These are phyloP conservation scores for Starmerella etchellsii DNA, from an alignment of 805 yeast species.

Conservation along the genomic window DNA sequence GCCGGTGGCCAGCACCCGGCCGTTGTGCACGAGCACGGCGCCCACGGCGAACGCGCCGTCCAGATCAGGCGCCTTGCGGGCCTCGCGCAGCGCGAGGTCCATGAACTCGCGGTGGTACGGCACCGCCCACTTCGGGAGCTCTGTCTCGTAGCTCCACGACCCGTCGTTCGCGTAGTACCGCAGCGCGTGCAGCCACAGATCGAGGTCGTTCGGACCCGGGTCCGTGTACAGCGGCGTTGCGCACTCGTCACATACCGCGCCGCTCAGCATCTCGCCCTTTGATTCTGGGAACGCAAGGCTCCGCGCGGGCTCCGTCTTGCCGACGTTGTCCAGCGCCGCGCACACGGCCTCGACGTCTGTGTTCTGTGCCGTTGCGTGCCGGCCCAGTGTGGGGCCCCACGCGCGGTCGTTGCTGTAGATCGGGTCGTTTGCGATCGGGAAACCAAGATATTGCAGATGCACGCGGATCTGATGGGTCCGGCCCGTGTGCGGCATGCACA, in stretches of 20 bases:
- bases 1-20: slow-evolving; percentile 60
- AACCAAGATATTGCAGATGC: slow-evolving; percentile 78
- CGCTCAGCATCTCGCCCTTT: slow-evolving; percentile 55
- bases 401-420: slow-evolving; percentile 62
- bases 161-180: slow-evolving; percentile 42
- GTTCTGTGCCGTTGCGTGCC: slow-evolving; percentile 33
- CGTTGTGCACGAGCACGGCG: slow-evolving; percentile 60
- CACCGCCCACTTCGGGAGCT: slow-evolving; percentile 72
- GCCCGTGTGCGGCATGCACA: slow-evolving; percentile 80
- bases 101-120: slow-evolving; percentile 46
- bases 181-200: slow-evolving; percentile 83
- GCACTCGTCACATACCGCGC: slow-evolving; percentile 51
- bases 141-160: slow-evolving; percentile 62
- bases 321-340: slow-evolving; percentile 44
- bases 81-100: slow-evolving; percentile 66
- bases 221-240: slow-evolving; percentile 63
- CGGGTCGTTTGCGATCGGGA: slow-evolving; percentile 88
- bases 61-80: slow-evolving; percentile 67
- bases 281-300: slow-evolving; percentile 38
- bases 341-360: slow-evolving; percentile 37
- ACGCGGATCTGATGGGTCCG: slow-evolving; percentile 93
- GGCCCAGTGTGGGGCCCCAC: slow-evolving; percentile 74
- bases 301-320: slow-evolving; percentile 54
- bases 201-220: slow-evolving; percentile 80
- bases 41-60: slow-evolving; percentile 91